Evolutionary conservation across 2,329 filamentous ascomycete genomes (phyloP), one percentile per base, ranked within the genome.

Genomic region (Aspergillus amoenus): DNA sequence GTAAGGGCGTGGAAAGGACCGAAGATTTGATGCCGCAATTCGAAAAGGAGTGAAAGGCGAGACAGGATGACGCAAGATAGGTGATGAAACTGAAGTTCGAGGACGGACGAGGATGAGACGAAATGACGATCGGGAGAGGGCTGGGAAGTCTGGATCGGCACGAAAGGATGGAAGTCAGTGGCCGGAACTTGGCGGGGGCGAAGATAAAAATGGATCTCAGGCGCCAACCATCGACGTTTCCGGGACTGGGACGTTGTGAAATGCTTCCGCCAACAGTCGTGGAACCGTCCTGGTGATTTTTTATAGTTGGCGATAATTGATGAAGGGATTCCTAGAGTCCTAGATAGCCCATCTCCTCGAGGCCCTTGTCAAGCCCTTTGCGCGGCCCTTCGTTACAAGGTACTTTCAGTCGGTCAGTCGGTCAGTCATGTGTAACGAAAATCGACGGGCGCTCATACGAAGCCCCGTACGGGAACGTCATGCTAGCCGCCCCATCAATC

Each of bases 151-250:
- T 49, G 46, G 32, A 37, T 37, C 27, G 15, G 46, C 34, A 27
- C 5, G 46, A 27, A 21, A 11, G 32, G 56, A 55, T 56, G 52
- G 22, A 55, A 55, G 47, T 55, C 58, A 58, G 61, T 49, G 52
- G 52, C 42, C 43, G 55, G 50, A 45, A 56, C 46, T 57, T 52
- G 56, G 22, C 46, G 61, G 53, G 55, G 56, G 58, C 50, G 24
- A 54, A n/a, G 39, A 21, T 41, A 47, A 46, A 54, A 47, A 54
- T 52, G 49, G 49, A 52, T 52, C 49, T 37, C 9, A 43, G 40
- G 39, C 40, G 49, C 40, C 40, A 42, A 42, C 48, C 37, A 43
- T 21, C 22, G 52, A 69, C 65, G 68, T 56, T 70, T 70, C 55
- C 67, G 67, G 67, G 58, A 34, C 30, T 56, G 42, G 42, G 12